Conservation (phyloP, 2,329 filamentous ascomycete genomes). For the Curvularia lunata region DNA sequence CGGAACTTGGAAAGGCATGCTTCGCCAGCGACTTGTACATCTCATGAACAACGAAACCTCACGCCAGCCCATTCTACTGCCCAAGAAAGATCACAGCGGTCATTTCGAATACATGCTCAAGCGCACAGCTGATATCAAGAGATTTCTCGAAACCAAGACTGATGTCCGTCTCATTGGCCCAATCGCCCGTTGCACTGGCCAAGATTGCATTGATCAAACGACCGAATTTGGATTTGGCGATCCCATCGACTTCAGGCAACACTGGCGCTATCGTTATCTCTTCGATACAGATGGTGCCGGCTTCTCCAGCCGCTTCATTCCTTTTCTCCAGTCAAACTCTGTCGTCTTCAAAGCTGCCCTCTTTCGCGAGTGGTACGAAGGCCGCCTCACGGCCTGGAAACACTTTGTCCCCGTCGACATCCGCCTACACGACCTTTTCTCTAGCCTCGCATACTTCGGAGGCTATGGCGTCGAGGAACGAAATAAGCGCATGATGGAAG, state of each 20-base stretch:
- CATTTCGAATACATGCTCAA: conserved; percentile 65
- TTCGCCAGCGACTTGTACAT: conserved; percentile 74
- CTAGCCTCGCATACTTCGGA: conserved; percentile 74
- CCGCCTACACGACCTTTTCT: conserved; percentile 75
- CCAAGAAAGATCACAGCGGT: conserved; percentile 57
- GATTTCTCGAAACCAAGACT: conserved; percentile 55
- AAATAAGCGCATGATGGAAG: conserved; percentile 38
- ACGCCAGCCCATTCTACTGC: conserved; percentile 42
- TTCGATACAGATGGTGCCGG: conserved; percentile 73
- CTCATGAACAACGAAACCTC: conserved; percentile 51
- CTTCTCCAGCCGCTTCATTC: conserved; percentile 70
- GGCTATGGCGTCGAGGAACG: conserved; percentile 36
- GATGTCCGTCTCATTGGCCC: conserved; percentile 67
- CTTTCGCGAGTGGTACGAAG: conserved; percentile 81
- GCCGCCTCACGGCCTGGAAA: conserved; percentile 74
- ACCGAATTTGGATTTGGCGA: conserved; percentile 59
- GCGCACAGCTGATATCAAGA: conserved; percentile 60
- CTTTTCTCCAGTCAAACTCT: conserved; percentile 68
- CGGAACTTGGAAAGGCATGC: conserved; percentile 70
- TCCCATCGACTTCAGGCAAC: conserved; percentile 59
- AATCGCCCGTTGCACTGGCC: conserved; percentile 61
- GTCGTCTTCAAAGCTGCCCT: conserved; percentile 74
- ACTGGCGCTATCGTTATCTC: conserved; percentile 72
- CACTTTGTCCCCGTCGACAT: conserved; percentile 82
- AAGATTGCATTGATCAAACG: conserved; percentile 61